Evolutionary conservation across 345 rosid genomes (phyloP).

Genomic region (Pugionium dolabratum): DNA sequence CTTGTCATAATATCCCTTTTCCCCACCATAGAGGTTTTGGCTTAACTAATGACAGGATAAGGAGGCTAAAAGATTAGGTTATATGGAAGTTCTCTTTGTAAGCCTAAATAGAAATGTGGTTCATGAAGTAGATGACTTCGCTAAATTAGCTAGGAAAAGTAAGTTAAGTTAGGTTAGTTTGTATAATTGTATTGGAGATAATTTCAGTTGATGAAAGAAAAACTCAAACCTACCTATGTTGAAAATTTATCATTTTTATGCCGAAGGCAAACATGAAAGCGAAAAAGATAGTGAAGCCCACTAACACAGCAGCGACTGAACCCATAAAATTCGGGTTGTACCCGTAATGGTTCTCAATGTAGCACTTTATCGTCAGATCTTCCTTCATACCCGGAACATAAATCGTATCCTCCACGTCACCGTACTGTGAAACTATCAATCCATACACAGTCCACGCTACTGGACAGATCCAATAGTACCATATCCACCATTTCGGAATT

Average conservation of each 20-base stretch:
- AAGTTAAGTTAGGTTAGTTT: too few species aligned
- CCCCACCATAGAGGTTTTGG: too few species aligned
- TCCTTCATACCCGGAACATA: constrained; percentile 28
- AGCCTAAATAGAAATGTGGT: too few species aligned
- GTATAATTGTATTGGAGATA: too few species aligned
- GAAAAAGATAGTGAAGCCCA: constrained; percentile 63
- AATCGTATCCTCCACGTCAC: constrained; percentile 46
- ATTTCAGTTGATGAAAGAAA: too few species aligned
- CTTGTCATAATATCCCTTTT: neutral
- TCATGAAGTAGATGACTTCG: too few species aligned
- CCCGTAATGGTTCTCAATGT: constrained; percentile 58
- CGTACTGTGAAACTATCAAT: constrained; percentile 64
- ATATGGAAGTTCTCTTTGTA: too few species aligned
- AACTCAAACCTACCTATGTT: constrained; percentile 44
- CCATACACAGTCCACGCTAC: constrained; percentile 86
- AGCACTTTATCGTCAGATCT: constrained; percentile 44
- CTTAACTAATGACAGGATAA: too few species aligned
- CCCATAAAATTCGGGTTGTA: constrained; percentile 69
- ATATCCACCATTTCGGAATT: constrained; percentile 78
- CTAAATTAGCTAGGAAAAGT: too few species aligned
- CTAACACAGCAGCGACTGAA: constrained; percentile 58
- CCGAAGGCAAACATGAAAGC: constrained; percentile 73
- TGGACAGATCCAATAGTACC: constrained; percentile 95
- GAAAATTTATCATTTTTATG: constrained; percentile 79
- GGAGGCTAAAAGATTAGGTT: too few species aligned